Base-by-base conservation (phyloP, 257 asterid species). In the Capsicum rhomboideum region DNA sequence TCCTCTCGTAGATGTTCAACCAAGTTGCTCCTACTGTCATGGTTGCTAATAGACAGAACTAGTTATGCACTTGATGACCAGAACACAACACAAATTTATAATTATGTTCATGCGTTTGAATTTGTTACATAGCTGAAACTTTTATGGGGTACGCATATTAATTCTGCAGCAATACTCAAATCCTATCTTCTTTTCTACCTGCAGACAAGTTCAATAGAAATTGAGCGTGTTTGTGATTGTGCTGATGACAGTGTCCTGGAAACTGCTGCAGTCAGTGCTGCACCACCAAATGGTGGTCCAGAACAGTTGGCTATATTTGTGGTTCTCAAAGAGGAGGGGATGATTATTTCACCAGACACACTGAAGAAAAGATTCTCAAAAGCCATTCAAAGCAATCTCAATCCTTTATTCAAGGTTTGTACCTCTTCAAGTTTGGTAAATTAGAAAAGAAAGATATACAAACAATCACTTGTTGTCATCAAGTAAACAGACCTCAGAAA, bases 201-300 rank as follows among this genome's bases (percentile, higher is more conserved):
- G 84, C 97, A 95, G 99, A 92, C 97, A 9, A 96, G 99, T 82
- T 91, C 97, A 31, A 90, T 96, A 16, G 98, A 96, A 61, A 94
- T 94, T 23, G 98, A 96, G 90, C 94, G 96, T 3, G 92, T 93
- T 23, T 94, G 99, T 87, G 88, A 92, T 85, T 61, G 64, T 17
- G 99, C 96, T 4, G 97, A 94, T 67, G 92, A 91, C 17, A 87
- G 93, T 23, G 83, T 96, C 89, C 29, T 94, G 89, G 99, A 96
- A 91, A 96, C 97, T 1, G 98, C 97, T 28, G 99, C 99, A 52
- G 85, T 96, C 56, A 92, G 98, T 80, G 88, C 85, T 28, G 88
- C 94, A 1, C 97, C 97, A 1, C 90, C 91, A 29, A 85, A 88
- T 74, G 98, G 99, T 79, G 98, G 99, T 7, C 99, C 98, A 4